These are phyloP conservation scores for Malassezia obtusa DNA, from an alignment of 1,284 basidiomycete species.

Conservation along the genomic window DNA sequence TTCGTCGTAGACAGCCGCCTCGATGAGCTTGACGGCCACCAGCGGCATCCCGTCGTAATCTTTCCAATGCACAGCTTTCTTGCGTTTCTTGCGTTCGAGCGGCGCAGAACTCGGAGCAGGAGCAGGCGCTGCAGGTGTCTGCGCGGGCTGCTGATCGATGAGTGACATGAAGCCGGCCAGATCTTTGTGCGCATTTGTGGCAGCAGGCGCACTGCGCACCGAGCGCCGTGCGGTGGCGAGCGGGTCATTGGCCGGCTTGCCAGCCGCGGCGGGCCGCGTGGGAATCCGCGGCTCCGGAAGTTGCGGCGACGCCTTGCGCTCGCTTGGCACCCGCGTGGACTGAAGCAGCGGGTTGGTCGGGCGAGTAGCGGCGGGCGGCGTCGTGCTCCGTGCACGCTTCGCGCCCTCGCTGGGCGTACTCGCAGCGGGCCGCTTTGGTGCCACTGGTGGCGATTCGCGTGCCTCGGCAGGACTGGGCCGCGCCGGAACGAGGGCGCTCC, in stretches of 20 bases:
- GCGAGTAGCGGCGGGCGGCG: background rate
- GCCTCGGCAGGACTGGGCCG: background rate
- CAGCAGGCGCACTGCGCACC: background rate
- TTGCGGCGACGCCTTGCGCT: slow-evolving; percentile 12
- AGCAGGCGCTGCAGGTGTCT: background rate
- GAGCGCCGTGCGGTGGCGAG: background rate
- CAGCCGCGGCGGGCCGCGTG: background rate
- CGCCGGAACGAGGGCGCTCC: slow-evolving; percentile 22
- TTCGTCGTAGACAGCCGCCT: slow-evolving; percentile 29
- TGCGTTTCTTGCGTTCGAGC: slow-evolving; percentile 16
- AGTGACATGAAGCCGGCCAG: slow-evolving; percentile 21
- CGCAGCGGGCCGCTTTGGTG: background rate
- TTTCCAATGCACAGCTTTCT: slow-evolving; percentile 29
- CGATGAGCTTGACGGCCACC: slow-evolving; percentile 25
- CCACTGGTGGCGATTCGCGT: slow-evolving; percentile 2
- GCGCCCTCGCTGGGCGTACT: background rate
- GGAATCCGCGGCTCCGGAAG: background rate
- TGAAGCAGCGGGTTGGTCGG: background rate
- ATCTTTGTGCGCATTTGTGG: slow-evolving; percentile 10
- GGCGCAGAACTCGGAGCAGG: background rate
- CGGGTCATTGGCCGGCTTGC: background rate
- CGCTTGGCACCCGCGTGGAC: background rate
- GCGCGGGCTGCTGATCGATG: slow-evolving; percentile 8
- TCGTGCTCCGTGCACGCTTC: slow-evolving; percentile 6
- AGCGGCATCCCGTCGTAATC: slow-evolving; percentile 22